Base-by-base conservation (phyloP, 1,284 basidiomycete genomes). In the Rhodotorula sp. region DNA sequence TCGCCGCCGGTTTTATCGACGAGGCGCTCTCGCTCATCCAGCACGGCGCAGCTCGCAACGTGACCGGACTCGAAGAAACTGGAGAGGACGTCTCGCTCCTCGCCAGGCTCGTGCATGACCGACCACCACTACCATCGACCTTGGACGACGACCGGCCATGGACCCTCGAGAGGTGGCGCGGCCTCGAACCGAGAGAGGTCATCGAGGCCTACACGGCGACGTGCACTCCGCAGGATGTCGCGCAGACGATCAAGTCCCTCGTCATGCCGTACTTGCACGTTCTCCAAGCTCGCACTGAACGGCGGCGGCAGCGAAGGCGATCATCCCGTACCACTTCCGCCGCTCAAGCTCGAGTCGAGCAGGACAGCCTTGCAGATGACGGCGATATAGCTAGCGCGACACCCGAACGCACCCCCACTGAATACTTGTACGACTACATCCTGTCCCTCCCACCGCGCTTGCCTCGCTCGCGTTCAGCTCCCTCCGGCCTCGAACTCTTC, bases 261-360 rank as follows among this genome's bases (percentile, higher is more conserved):
- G 90, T 93, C 66, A 84, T 93, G 81, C 94, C 94, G 2, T 97
- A 95, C 79, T 85, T 96, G 1, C 94, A 89, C 75, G 91, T 95
- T 29, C 84, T 95, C 29, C 92, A 95, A 80, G 86, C 90, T 24
- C 88, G 90, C 37, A 87, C 88, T 61, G 93, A 95, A 80, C 37
- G 37, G 37, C 37, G 37, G 37, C 37, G 37, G 37, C 37, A 95
- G 88, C 93, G 45, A 82, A 80, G 82, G 10, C 86, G 91, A 1
- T 89, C 93, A 78, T 12, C 84, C 88, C 7, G 80, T 80, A 6
- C 82, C 93, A 7, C 22, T 3, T 8, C 33, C 8, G 33, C 33
- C 33, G 33, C 33, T 33, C 33, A 7, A 4, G 33, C 33, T 33
- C 33, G 33, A 4, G 33, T 33, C 33, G 33, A 33, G 33, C 33